Base-by-base conservation (phyloP, 1,284 basidiomycete species). In the Stygiomarasmius scandens region DNA sequence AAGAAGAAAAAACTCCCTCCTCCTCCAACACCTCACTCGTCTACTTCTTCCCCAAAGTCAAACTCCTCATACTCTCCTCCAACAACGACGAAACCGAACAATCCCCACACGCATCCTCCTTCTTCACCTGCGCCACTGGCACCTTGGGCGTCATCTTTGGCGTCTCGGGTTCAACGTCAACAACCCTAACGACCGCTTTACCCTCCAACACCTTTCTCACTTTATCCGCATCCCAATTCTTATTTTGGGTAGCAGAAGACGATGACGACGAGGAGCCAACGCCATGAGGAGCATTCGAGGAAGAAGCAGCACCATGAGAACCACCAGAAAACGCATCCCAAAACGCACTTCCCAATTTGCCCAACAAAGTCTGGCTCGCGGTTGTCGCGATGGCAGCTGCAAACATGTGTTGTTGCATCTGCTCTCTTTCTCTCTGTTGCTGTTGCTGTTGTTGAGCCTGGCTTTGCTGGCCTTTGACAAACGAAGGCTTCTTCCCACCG, bases 131-230 rank as follows among this genome's bases (percentile, higher is more conserved):
- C 19, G 23, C 50, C 29, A 6, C 29, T 5, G 22, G 22, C 46
- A 24, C 46, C 46, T 22, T 20, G 1, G 46, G 46, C 46, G 24
- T 3, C n/a, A 24, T 14, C 29, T 14, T 20, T 5, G 50, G 22
- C 29, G 34, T 24, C 38, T 52, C 58, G 16, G 38, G 38, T 25
- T 88, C 89, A 59, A 92, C 75, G 69, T 92, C 90, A 62, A 92
- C 90, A 58, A 92, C 80, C 51, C 78, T 75, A 56, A 92, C 76
- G 38, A 91, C 86, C 0, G 90, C 90, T 60, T 82, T 86, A 52
- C 90, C 90, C 61, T 92, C 90, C 63, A 92, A 75, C 29, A 92
- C 87, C 61, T 80, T 82, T 62, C 85, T 76, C 2, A 92, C 88
- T 73, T 92, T 92, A 59, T 92, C 89, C 55, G 82, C 79, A 66